Conservation (phyloP, 352 stramenopile species). For the Phytophthora quininea region DNA sequence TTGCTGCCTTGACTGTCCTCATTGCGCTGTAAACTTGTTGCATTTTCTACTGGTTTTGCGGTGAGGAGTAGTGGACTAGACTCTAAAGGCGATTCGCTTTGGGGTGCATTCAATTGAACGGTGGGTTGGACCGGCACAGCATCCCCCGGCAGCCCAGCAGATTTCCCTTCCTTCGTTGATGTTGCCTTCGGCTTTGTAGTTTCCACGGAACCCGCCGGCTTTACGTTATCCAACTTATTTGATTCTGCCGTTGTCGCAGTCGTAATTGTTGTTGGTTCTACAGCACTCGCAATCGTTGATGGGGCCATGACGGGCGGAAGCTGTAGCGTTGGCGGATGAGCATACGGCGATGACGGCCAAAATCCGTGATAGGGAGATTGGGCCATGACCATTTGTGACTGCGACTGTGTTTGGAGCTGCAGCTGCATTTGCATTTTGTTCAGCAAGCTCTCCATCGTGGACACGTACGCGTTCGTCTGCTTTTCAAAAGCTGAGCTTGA, state of each 20-base stretch:
- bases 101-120: not conserved
- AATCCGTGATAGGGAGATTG: constrained; percentile 32
- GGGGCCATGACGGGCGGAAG: constrained; percentile 9
- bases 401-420: constrained; percentile 43
- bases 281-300: constrained; percentile 1
- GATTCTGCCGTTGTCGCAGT: not conserved
- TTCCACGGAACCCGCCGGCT: no score
- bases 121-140: constrained; percentile 6
- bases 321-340: constrained; percentile 24
- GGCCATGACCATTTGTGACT: constrained; percentile 27
- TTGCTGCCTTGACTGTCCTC: constrained; percentile 16
- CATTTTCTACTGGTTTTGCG: not conserved
- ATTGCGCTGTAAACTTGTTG: not conserved
- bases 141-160: constrained; percentile 6
- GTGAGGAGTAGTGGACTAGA: no score
- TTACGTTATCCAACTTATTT: not conserved
- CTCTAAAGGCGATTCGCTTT: not conserved
- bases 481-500: constrained; percentile 35
- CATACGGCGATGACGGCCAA: constrained; percentile 34
- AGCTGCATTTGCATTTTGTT: constrained; percentile 74
- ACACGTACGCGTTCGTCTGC: constrained; percentile 40
- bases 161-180: not conserved
- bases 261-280: not conserved
- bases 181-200: no score
- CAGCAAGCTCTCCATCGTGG: constrained; percentile 58